Evolutionary conservation across 257 asterid genomes (phyloP).

Genomic region (Thymus mandschuricus): DNA sequence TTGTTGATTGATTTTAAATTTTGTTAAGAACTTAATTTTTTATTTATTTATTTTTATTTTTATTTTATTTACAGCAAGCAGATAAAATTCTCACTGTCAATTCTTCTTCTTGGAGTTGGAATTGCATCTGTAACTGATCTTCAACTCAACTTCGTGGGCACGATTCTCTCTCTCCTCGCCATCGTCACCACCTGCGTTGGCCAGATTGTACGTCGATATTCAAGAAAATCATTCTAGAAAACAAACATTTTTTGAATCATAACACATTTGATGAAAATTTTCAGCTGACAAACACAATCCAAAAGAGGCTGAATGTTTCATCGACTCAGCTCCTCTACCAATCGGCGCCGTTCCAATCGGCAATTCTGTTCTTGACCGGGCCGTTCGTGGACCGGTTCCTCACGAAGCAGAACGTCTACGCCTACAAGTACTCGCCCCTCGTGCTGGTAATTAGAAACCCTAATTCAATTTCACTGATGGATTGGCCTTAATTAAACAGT

Average conservation of each 20-base stretch:
- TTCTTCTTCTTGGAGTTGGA: conserved; percentile 81
- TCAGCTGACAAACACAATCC: conserved; percentile 93
- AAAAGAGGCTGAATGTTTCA: conserved; percentile 79
- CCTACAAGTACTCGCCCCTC: conserved; percentile 65
- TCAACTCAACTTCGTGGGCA: conserved; percentile 88
- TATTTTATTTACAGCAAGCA: conserved; percentile 54
- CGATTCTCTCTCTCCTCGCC: conserved; percentile 79
- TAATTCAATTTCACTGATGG: not conserved
- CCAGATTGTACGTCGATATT: conserved; percentile 63
- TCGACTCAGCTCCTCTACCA: conserved; percentile 84
- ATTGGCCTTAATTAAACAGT: no score
- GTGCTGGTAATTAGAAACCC: conserved; percentile 53
- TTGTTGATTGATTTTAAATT: no score
- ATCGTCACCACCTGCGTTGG: conserved; percentile 88
- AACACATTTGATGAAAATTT: not conserved
- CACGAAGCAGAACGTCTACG: conserved; percentile 73
- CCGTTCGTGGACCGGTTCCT: conserved; percentile 75
- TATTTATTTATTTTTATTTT: conserved; percentile 17
- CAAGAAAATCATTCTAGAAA: no score
- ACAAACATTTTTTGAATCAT: not conserved
- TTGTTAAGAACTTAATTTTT: no score
- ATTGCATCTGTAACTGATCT: conserved; percentile 89
- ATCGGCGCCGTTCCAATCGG: conserved; percentile 94
- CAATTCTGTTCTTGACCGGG: conserved; percentile 70
- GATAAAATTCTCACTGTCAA: conserved; percentile 62